A percentile compares a stretch with the other conserved stretches of the same genome.
Conservation (phyloP, 495 filamentous ascomycete species). For the Bombardia bombarda region DNA sequence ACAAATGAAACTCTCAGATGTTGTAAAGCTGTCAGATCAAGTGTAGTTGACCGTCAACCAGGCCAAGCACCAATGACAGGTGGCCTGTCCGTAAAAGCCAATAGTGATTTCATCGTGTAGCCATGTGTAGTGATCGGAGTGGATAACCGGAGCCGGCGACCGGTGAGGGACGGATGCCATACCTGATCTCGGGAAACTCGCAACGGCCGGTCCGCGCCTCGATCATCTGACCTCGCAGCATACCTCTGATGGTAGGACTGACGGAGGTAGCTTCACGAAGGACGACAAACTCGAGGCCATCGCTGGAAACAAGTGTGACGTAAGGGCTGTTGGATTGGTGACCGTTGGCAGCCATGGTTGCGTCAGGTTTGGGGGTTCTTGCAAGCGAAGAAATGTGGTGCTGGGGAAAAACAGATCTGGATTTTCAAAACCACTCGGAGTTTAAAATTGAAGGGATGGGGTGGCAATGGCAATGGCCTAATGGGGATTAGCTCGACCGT, state of each 20-base stretch:
- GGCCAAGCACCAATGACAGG: constrained; percentile 15
- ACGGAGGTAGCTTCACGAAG: constrained; percentile 66
- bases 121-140: constrained; percentile 4
- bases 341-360: constrained; percentile 8
- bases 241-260: constrained; percentile 70
- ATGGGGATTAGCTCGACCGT: no score
- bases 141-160: background rate
- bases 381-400: no score
- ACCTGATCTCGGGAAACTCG: constrained; percentile 65
- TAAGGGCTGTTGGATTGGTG: constrained; percentile 47
- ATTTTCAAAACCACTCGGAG: no score
- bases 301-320: constrained; percentile 78
- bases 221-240: constrained; percentile 75
- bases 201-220: constrained; percentile 63
- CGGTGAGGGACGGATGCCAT: constrained; percentile 23
- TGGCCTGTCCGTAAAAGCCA: constrained; percentile 31
- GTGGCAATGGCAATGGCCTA: no score
- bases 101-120: constrained; percentile 31
- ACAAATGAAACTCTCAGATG: background rate
- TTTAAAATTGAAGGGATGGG: no score
- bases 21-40: constrained; percentile 43
- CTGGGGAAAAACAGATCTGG: no score
- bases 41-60: constrained; percentile 47
- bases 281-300: constrained; percentile 84
- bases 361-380: no score